These are phyloP conservation scores for Selaginella moellendorffii DNA, from an alignment of 75 land plant genomes.

Conservation along the genomic window DNA sequence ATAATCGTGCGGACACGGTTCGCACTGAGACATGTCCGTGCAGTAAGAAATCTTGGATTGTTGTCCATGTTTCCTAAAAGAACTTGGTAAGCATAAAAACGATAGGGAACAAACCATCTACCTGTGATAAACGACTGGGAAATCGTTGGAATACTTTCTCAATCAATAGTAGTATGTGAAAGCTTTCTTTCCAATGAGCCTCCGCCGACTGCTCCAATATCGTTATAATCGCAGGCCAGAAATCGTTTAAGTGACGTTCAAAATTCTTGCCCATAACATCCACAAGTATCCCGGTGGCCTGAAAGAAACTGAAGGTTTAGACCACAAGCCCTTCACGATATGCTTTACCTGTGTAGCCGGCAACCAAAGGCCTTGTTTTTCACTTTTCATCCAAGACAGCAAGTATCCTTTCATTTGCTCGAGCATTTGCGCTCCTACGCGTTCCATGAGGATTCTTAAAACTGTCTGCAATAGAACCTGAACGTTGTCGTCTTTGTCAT, in stretches of 20 bases:
- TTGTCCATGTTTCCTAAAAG: slow-evolving; percentile 52
- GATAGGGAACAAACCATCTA: slow-evolving; percentile 34
- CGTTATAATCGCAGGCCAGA: slow-evolving; percentile 20
- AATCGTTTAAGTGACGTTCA: slow-evolving; percentile 26
- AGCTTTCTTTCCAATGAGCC: slow-evolving; percentile 64
- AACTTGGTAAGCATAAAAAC: slow-evolving; percentile 2
- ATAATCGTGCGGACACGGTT: slow-evolving; percentile 39
- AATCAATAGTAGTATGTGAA: slow-evolving; percentile 54
- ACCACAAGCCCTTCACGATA: background rate
- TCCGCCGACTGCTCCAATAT: slow-evolving; percentile 32
- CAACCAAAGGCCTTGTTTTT: slow-evolving; percentile 51
- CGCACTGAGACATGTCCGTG: slow-evolving; percentile 63
- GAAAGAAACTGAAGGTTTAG: slow-evolving; percentile 6
- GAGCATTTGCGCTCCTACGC: slow-evolving; percentile 26
- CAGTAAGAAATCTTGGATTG: slow-evolving; percentile 33
- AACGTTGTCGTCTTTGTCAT: slow-evolving; percentile 56
- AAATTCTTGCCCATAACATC: slow-evolving; percentile 44
- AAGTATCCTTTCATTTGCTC: slow-evolving; percentile 37
- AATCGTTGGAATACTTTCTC: slow-evolving; percentile 61
- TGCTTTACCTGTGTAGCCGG: slow-evolving; percentile 64
- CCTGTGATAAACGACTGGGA: slow-evolving; percentile 27
- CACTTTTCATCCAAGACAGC: slow-evolving; percentile 56
- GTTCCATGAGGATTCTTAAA: slow-evolving; percentile 46
- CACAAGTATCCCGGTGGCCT: slow-evolving; percentile 62
- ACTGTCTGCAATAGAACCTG: slow-evolving; percentile 49